Percentiles rank a stretch among this genome's conserved stretches.
These are phyloP conservation scores for Epichloe brachyelytri DNA, from an alignment of 2,329 filamentous ascomycete species.

Conservation along the genomic window DNA sequence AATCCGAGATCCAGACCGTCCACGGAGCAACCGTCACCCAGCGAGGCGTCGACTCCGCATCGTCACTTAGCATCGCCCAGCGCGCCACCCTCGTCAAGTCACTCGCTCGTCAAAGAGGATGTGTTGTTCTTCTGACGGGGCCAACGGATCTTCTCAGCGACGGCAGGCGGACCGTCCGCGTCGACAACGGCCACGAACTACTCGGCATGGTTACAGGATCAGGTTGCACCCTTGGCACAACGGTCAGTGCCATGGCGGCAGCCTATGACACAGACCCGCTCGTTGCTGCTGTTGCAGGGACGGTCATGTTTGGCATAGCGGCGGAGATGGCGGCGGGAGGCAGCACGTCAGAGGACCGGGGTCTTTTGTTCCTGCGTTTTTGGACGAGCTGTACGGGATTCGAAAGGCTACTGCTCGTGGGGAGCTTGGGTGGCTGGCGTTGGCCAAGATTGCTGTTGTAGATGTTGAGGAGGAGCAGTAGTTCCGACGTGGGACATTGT, in stretches of 20 bases:
- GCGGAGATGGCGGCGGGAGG: conserved; percentile 55
- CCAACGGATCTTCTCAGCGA: conserved; percentile 66
- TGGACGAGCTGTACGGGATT: conserved; percentile 54
- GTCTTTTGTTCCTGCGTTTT: conserved; percentile 71
- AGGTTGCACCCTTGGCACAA: conserved; percentile 76
- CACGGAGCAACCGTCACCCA: conserved; percentile 46
- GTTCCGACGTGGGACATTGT: too few species aligned
- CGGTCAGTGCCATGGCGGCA: conserved; percentile 63
- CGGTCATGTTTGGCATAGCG: conserved; percentile 64
- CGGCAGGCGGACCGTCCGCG: conserved; percentile 50
- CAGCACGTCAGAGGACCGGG: conserved; percentile 64
- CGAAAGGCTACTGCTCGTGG: conserved; percentile 34
- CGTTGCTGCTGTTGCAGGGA: conserved; percentile 56
- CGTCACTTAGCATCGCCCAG: conserved; percentile 38
- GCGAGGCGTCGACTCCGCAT: conserved; percentile 71
- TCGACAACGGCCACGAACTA: conserved; percentile 65
- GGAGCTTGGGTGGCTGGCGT: conserved; percentile 37
- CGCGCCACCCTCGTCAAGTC: conserved; percentile 50
- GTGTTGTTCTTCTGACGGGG: conserved; percentile 76
- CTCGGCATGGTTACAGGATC: conserved; percentile 63
- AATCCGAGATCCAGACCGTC: conserved; percentile 70
- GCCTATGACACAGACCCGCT: conserved; percentile 51
- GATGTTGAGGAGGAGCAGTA: conserved; percentile 13
- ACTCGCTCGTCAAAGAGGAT: conserved; percentile 55
- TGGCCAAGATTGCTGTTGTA: conserved; percentile 34